A percentile compares a stretch with the other conserved stretches of the same genome.
Evolutionary conservation across 2,329 filamentous ascomycete species (phyloP).

Genomic region (Aspergillus sp.): DNA sequence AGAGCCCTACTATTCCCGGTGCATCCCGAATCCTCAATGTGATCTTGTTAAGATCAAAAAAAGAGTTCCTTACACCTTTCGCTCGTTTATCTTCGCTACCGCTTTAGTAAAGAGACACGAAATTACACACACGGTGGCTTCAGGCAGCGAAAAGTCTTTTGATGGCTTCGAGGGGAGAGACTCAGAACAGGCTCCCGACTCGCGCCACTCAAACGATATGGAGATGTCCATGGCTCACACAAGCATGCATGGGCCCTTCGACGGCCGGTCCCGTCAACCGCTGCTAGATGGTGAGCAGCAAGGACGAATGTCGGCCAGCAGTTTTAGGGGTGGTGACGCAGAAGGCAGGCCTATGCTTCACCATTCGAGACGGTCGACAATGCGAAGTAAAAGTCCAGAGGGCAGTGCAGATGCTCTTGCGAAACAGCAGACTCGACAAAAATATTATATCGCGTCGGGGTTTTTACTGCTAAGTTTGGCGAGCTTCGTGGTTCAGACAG

Average conservation of each 20-base stretch:
- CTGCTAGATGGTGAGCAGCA: constrained; percentile 51
- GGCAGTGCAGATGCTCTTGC: constrained; percentile 66
- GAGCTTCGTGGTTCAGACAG: constrained; percentile 90
- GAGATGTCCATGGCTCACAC: constrained; percentile 47
- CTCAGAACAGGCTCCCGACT: constrained; percentile 38
- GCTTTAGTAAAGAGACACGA: neutral
- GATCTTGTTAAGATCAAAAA: neutral
- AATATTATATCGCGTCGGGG: constrained; percentile 82
- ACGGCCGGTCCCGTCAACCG: constrained; percentile 54
- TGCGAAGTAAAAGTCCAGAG: constrained; percentile 76
- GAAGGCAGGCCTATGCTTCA: constrained; percentile 41
- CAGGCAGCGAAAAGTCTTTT: constrained; percentile 25
- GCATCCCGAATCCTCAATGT: constrained; percentile 1
- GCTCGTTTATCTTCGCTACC: constrained; percentile 1
- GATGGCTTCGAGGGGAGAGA: constrained; percentile 25
- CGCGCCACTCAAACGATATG: constrained; percentile 41
- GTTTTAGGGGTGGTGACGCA: constrained; percentile 28
- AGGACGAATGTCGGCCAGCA: constrained; percentile 35
- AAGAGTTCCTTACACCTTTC: neutral
- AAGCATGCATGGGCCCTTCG: constrained; percentile 47
- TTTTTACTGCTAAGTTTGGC: constrained; percentile 82
- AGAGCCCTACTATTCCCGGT: neutral
- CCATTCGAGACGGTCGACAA: constrained; percentile 60
- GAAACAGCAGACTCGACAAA: constrained; percentile 67
- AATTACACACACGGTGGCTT: constrained; percentile 31